phyloP scores from a whole-genome alignment of 345 rosid genomes.

The Mangifera indica region DNA sequence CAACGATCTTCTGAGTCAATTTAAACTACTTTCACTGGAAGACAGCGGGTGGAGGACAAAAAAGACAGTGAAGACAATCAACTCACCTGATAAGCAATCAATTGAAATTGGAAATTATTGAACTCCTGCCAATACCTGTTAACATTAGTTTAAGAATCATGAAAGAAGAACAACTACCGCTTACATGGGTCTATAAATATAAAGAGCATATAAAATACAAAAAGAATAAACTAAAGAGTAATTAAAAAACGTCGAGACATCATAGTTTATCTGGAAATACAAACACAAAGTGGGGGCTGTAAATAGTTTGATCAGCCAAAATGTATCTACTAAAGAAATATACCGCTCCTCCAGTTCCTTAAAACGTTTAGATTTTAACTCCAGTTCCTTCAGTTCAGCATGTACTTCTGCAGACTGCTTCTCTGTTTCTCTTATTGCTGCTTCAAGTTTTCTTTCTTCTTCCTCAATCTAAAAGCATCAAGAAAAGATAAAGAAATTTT shows the following conservation, averaged over 20 bases:
- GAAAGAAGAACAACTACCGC: conserved; percentile 13
- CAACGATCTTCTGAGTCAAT: conserved; percentile 1
- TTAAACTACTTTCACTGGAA: background rate
- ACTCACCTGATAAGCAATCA: conserved; percentile 83
- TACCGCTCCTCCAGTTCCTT: conserved; percentile 93
- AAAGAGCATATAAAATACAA: background rate
- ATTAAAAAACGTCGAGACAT: background rate
- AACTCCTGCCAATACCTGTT: conserved; percentile 98
- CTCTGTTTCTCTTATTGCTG: conserved; percentile 78
- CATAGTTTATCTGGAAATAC: background rate
- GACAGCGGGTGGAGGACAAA: background rate
- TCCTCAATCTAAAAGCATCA: conserved; percentile 68
- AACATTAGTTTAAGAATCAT: conserved; percentile 23
- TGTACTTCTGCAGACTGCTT: conserved; percentile 68
- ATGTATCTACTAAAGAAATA: conserved; percentile 29
- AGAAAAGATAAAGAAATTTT: conserved; percentile 18
- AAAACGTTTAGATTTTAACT: conserved; percentile 72
- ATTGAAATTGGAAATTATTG: conserved; percentile 91
- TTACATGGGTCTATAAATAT: conserved; percentile 16
- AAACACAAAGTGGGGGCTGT: background rate
- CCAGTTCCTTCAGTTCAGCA: conserved; percentile 75
- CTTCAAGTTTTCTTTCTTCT: conserved; percentile 89
- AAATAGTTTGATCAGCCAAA: background rate
- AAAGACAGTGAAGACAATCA: conserved; percentile 2
- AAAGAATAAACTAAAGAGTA: conserved; percentile 4